Evolutionary conservation across 768 basidiomycete species (phyloP), one percentile per base, ranked within the genome.

Genomic region (Suillus weaverae): DNA sequence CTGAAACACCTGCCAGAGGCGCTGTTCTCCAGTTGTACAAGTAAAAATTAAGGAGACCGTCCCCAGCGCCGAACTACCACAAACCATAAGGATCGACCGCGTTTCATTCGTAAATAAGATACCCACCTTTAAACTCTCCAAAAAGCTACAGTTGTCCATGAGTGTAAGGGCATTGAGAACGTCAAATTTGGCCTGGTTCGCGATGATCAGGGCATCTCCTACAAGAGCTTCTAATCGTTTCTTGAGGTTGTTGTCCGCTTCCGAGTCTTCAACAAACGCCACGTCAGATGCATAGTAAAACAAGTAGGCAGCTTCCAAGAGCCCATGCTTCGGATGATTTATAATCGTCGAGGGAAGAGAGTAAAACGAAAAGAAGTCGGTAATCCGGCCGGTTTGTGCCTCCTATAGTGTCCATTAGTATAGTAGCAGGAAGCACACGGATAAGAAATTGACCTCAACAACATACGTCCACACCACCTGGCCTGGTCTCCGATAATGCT

Each of bases 391-490:
- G 3, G 91, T 90, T 64, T 85, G 77, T 2, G 92, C 91, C 76
- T 98, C 85, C 96, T 99, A 67, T 30, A 44, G 30, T 39, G 36
- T 64, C 36, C 54, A 33, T 30, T n/a, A 60, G 41, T 61, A 61
- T 32, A 48, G 67, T 32, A n/a, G 46, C 26, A 43, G 22, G 18
- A 61, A 16, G 2, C 32, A 50, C 8, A 32, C 5, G 26, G 2
- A 30, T 55, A 59, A 54, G 48, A 57, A 18, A 70, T 81, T 61
- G 64, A 90, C 97, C 86, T 99, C 96, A 54, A 97, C 92, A 38
- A 99, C 96, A 71, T 97, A 99, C 3, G 91, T 82, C 96, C 96
- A 99, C 3, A 92, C 89, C 35, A 99, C 97, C 74, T 99, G 97
- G 2, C 87, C 88, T 9, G 85, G 78, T 68, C 92, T 82, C 72